Evolutionary conservation across 2,329 filamentous ascomycete species (phyloP), one percentile per base, ranked within the genome.

Genomic region (Chrysoporthe deuterocubensis): DNA sequence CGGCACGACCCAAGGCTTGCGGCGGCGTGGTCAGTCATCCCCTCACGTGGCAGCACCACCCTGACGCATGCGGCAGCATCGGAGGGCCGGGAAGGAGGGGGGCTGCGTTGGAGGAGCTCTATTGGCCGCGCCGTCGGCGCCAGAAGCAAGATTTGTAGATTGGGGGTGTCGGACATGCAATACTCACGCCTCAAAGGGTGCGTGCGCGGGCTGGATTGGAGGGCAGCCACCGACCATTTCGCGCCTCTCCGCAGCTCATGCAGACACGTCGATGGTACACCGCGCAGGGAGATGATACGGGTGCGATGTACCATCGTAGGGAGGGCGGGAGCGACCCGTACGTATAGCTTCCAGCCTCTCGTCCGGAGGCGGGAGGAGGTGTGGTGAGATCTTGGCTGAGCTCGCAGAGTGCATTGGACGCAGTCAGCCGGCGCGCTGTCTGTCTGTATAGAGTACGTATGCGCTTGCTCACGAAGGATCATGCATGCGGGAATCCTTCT

Each of bases 401-500:
- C 50, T 34, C 50, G 50, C 21, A 5, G 11, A 54, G 50, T 40
- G 37, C 37, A 40, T 5, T 40, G 37, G 37, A 40, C 37, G 37
- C 37, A 6, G 37, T 16, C 50, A 34, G 50, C 26, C 50, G 32
- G 50, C 26, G 48, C 48, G 26, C 11, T 18, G 32, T 34, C 1
- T 18, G 32, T n/a, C n/a, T 57, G 52, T 32, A 37, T 5, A 21
- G 13, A 40, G 14, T 54, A 2, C 13, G 50, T 54, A 40, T n/a
- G 54, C 54, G 18, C 16, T 26, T 40, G 54, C 34, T 57, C 54
- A 21, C 54, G 54, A 57, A 57, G 54, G 54, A 57, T 57, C 34
- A 40, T 57, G 54, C 54, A 40, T 34, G 34, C 54, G 50, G 50
- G 54, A 56, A 57, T 57, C 54, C 54, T 57, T 21, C 54, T 57